Conservation (phyloP, 129 eudicot genomes). For the Mikania micrantha region DNA sequence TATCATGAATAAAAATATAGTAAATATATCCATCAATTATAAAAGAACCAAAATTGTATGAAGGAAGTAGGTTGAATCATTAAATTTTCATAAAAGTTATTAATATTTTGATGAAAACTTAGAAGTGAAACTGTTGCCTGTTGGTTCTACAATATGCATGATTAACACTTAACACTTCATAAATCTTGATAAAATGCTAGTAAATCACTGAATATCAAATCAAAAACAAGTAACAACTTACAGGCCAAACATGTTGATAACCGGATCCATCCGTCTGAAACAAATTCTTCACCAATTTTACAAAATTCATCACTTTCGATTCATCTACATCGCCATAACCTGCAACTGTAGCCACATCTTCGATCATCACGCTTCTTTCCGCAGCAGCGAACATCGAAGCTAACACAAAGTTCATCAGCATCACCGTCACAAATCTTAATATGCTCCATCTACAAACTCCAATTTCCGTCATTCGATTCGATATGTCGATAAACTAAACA, state of each 20-base stretch:
- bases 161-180: not conserved
- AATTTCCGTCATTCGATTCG: conserved; percentile 38
- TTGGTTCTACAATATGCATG: not conserved
- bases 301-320: conserved; percentile 19
- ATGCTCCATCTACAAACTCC: conserved; percentile 45
- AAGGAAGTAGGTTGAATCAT: not conserved
- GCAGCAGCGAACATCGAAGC: conserved; percentile 68
- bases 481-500: not conserved
- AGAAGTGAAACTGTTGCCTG: no score
- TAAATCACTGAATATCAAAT: not conserved
- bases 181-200: not conserved
- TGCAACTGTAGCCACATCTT: conserved; percentile 10
- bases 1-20: not conserved
- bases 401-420: conserved; percentile 40
- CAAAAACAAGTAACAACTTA: conserved; percentile 23
- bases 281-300: conserved; percentile 38
- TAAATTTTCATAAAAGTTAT: not conserved
- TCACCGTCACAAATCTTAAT: conserved; percentile 30
- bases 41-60: no score
- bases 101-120: not conserved
- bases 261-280: conserved; percentile 61
- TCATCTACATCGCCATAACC: conserved; percentile 12
- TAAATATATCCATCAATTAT: not conserved
- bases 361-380: conserved; percentile 35
- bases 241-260: conserved; percentile 97